Evolutionary conservation across 2,329 filamentous ascomycete genomes (phyloP), one percentile per base, ranked within the genome.

Genomic region (Orbilia oligospora): DNA sequence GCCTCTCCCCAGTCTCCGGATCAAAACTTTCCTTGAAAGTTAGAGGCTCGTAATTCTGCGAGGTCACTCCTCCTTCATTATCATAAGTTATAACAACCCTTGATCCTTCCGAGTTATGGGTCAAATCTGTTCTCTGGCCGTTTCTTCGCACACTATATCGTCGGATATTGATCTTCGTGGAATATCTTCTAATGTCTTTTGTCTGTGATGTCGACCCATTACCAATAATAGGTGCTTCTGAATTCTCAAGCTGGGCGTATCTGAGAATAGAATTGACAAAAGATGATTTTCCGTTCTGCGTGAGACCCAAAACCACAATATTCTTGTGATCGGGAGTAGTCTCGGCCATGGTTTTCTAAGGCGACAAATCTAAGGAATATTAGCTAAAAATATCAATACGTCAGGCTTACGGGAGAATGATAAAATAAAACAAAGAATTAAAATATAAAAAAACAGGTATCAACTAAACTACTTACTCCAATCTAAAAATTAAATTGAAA

Each of bases 281-380:
- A 0, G 69, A 72, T 1, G 69, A 72, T 18, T 72, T 72, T 22
- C 69, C 69, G 12, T 72, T 72, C 38, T 72, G 69, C 16, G 69
- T 72, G 30, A 72, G 48, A n/a, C 69, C 69, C 22, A 72, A 61
- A 22, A 72, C 69, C 5, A 72, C 22, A n/a, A 72, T n/a, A 9
- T 72, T 72, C 53, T 51, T 70, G 16, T 16, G 36, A 10, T 30
- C 27, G n/a, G n/a, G n/a, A n/a, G n/a, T n/a, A n/a, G n/a, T n/a
- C 27, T 30, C 27, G 27, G 27, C 27, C 27, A 30, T 30, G 27
- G 27, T 30, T 6, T 6, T 6, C 27, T 30, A n/a, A n/a, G n/a
- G n/a, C 27, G 36, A 38, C 2, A 38, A 38, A 38, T 38, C n/a
- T n/a, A n/a, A n/a, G n/a, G n/a, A n/a, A n/a, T n/a, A n/a, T n/a